Conservation (phyloP, 2,329 filamentous ascomycete species). For the Acrocalymma vagum region DNA sequence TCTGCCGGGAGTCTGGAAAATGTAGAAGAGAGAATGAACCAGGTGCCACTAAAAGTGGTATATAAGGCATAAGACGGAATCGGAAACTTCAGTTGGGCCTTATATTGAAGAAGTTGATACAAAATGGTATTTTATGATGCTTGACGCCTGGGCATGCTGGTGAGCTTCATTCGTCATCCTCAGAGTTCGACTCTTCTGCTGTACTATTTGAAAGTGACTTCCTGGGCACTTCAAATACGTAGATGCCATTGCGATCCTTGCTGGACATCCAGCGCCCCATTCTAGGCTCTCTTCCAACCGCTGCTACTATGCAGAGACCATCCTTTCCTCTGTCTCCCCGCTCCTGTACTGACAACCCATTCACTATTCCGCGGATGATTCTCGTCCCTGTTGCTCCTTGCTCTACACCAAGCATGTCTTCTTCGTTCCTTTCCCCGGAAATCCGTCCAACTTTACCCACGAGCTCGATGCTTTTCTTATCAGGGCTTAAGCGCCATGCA, state of each 20-base stretch:
- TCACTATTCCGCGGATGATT: slow-evolving; percentile 84
- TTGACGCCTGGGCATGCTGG: too few relatives aligned
- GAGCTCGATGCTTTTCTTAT: slow-evolving; percentile 78
- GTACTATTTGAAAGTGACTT: slow-evolving; percentile 33
- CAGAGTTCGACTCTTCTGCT: slow-evolving; percentile 12
- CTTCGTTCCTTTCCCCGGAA: slow-evolving; percentile 22
- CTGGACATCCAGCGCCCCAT: slow-evolving; percentile 81
- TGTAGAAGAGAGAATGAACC: slow-evolving; percentile 10
- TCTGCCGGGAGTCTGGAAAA: neutral
- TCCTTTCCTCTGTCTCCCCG: slow-evolving; percentile 76
- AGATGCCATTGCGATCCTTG: slow-evolving; percentile 79
- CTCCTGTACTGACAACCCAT: slow-evolving; percentile 88
- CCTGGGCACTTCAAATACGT: slow-evolving; percentile 81
- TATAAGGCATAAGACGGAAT: too few relatives aligned
- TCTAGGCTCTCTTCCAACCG: slow-evolving; percentile 84
- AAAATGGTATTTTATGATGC: too few relatives aligned
- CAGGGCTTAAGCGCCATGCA: slow-evolving; percentile 78
- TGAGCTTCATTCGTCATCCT: slow-evolving; percentile 14
- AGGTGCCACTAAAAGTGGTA: slow-evolving; percentile 8
- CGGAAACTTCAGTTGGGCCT: too few relatives aligned
- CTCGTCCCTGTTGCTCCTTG: too few relatives aligned
- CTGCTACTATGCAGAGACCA: slow-evolving; percentile 85
- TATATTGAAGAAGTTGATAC: too few relatives aligned
- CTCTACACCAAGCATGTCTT: slow-evolving; percentile 32
- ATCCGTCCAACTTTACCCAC: slow-evolving; percentile 70